Base-by-base conservation (phyloP, 2,329 filamentous ascomycete species). In the Stylonectria norvegica region DNA sequence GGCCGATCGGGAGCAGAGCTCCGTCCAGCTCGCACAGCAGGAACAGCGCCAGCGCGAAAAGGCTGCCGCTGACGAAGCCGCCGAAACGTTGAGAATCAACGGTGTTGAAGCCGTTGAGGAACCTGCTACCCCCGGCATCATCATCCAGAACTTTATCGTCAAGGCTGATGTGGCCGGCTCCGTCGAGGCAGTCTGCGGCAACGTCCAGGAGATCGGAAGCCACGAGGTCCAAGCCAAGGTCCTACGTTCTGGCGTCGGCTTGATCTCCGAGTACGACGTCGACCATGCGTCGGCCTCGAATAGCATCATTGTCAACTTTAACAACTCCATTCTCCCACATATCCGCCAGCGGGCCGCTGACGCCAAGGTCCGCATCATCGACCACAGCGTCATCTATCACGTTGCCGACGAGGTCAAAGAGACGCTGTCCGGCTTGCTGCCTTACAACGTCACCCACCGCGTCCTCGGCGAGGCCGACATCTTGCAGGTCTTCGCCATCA, bases 131-230 rank as follows among this genome's bases (percentile, higher is more conserved):
- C 54, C 63, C 22, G 70, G 72, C 7, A 65, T 75, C 6, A 71
- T 72, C 36, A 68, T 76, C 12, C 75, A 95, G 34, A 85, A 85
- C 55, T 93, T 97, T 64, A 80, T 93, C 43, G 74, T 98, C 68
- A 95, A 94, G 65, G 90, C 84, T 38, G 93, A 98, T 56, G 93
- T 97, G 14, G 86, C 85, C 46, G 93, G 93, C 25, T 97, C 91
- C 0, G 89, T 90, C 1, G 93, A 98, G 69, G 93, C 93, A 3
- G 85, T 97, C 3, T 74, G 83, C 45, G 84, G 87, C 34, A 83
- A 85, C 7, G 75, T 98, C 43, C 71, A 81, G 45, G 80, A 84
- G 43, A 73, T 96, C 48, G 89, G 90, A 48, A 95, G 85, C 67
- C 82, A 89, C 53, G 89, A 97, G 61, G 83, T 96, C 27, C 78